A percentile compares a stretch with the other conserved stretches of the same genome.
Conservation (phyloP, 1,284 basidiomycete species). For the Sphaerobolus stellatus region DNA sequence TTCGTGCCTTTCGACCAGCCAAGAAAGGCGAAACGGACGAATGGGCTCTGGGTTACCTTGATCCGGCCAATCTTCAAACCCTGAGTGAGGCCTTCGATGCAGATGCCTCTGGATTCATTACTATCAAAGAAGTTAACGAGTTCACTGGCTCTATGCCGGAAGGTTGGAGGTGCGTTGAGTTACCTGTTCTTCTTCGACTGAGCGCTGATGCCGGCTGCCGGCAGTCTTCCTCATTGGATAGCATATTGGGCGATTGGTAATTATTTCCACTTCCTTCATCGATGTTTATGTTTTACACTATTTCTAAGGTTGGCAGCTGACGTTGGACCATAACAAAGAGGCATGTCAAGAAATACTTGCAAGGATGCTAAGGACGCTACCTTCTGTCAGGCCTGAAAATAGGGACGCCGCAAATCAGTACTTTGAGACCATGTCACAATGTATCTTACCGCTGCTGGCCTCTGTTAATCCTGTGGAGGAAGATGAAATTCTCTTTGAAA, state of each 20-base stretch:
- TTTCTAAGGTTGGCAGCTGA: constrained; percentile 3
- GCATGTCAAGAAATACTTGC: background rate
- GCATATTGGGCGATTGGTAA: constrained; percentile 17
- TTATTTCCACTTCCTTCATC: background rate
- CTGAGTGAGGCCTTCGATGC: constrained; percentile 18
- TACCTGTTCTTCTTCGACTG: background rate
- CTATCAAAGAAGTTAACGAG: constrained; percentile 13
- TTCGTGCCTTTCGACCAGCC: too few species aligned
- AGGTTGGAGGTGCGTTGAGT: constrained; percentile 7
- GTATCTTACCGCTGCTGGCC: background rate
- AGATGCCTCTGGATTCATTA: constrained; percentile 16
- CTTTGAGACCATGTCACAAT: background rate
- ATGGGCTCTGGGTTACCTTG: constrained; percentile 8
- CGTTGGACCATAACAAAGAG: background rate
- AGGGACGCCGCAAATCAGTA: background rate
- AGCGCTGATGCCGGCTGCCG: background rate
- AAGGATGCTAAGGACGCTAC: background rate
- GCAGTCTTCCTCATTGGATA: constrained; percentile 14
- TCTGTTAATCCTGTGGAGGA: background rate
- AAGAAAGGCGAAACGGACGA: background rate
- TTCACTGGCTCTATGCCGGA: constrained; percentile 5
- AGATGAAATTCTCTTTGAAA: constrained; percentile 1
- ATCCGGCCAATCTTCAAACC: constrained; percentile 7
- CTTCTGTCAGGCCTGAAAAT: background rate
- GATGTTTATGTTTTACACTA: background rate